phyloP scores from a whole-genome alignment of 495 filamentous ascomycete genomes.

The Cryomyces minteri region DNA sequence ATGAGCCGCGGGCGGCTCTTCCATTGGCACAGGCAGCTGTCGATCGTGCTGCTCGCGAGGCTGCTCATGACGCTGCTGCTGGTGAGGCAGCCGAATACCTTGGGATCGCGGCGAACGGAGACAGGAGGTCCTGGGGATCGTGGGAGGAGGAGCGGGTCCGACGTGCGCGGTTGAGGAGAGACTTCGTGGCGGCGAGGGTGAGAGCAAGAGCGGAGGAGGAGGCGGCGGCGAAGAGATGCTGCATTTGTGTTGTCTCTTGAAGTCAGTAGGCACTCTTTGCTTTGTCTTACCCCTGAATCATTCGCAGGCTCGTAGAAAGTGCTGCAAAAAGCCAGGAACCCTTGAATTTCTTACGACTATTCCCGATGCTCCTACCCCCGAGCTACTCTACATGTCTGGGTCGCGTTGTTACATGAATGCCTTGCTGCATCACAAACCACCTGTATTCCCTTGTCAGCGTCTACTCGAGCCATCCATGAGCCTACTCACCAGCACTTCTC shows the following conservation, averaged over 20 bases:
- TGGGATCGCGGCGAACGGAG: too few relatives aligned
- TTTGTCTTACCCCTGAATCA: background rate
- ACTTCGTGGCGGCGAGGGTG: too few relatives aligned
- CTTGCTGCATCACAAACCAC: conserved; percentile 12
- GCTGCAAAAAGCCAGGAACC: background rate
- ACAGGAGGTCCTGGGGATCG: too few relatives aligned
- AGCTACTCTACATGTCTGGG: background rate
- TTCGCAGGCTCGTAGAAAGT: background rate
- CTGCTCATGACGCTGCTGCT: too few relatives aligned
- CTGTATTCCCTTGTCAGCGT: conserved; percentile 2
- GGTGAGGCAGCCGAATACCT: too few relatives aligned
- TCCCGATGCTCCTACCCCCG: background rate
- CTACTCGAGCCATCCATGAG: background rate
- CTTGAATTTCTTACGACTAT: background rate
- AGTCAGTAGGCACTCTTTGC: background rate
- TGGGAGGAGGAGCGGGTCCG: too few relatives aligned
- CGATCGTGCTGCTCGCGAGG: too few relatives aligned
- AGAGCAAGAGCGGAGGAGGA: too few relatives aligned
- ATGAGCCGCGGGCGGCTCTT: too few relatives aligned
- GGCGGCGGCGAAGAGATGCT: background rate
- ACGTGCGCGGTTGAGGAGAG: too few relatives aligned
- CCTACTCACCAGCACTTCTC: conserved; percentile 5
- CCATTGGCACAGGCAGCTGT: too few relatives aligned
- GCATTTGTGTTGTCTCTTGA: background rate
- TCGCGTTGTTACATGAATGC: conserved; percentile 5